phyloP scores from a whole-genome alignment of 192 early-diverging fungal genomes.

The Podila clonocystis region DNA sequence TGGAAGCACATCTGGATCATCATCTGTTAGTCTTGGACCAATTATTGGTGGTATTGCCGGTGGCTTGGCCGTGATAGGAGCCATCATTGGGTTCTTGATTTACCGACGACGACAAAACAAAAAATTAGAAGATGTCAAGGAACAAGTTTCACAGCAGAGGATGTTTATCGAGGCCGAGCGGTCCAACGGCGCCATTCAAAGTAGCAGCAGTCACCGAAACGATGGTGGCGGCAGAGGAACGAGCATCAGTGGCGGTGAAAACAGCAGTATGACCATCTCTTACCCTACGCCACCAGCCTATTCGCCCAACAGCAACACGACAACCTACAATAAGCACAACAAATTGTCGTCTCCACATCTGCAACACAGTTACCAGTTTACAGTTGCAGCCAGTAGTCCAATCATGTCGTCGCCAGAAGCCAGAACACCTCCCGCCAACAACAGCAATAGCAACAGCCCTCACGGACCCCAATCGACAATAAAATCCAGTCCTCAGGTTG shows the following conservation, averaged over 20 bases:
- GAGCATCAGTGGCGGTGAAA: neutral
- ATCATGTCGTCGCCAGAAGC: neutral
- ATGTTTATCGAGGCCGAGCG: conserved; percentile 13
- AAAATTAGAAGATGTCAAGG: neutral
- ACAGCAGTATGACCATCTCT: neutral
- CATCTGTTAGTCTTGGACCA: neutral
- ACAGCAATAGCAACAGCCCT: neutral
- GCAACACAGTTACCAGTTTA: neutral
- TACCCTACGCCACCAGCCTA: conserved; percentile 7
- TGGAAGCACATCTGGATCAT: neutral
- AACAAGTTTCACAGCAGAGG: conserved; percentile 8
- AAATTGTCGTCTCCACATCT: neutral
- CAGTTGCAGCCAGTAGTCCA: neutral
- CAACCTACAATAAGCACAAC: too few species aligned
- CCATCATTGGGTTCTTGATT: conserved; percentile 6
- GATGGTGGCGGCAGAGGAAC: neutral
- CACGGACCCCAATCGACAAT: neutral
- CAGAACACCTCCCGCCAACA: neutral
- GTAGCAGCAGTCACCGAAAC: neutral
- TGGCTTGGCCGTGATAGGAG: conserved; percentile 8
- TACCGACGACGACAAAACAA: conserved; percentile 16
- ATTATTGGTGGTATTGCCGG: conserved; percentile 10
- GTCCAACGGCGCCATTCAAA: neutral
- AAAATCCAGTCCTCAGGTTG: conserved; percentile 4
- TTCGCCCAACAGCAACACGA: neutral